Conservation (phyloP, 2,329 filamentous ascomycete species). For the Aspergillus pseudoglaucus region DNA sequence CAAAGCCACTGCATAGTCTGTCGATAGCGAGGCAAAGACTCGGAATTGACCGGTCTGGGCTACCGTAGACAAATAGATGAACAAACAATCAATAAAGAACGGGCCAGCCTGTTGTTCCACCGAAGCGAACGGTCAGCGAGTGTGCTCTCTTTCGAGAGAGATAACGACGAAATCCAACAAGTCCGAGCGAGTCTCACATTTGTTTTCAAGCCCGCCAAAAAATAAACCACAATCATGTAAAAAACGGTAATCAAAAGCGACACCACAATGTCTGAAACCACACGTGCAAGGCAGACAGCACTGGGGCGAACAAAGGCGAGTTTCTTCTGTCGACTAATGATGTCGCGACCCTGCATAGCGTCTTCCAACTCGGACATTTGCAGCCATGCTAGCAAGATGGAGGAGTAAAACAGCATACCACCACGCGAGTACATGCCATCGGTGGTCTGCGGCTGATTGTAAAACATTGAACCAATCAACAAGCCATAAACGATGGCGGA, state of each 20-base stretch:
- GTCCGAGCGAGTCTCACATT: conserved; percentile 13
- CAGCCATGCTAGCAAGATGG: conserved; percentile 57
- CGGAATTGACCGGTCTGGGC: conserved; percentile 57
- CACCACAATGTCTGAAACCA: conserved; percentile 52
- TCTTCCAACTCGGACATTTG: conserved; percentile 69
- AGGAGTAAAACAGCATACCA: conserved; percentile 56
- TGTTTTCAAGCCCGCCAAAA: conserved; percentile 42
- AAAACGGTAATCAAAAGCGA: conserved; percentile 47
- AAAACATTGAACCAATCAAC: conserved; percentile 69
- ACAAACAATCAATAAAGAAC: conserved; percentile 58
- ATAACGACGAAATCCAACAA: background rate
- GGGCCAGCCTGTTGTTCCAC: conserved; percentile 41
- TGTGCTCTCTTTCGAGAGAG: no score
- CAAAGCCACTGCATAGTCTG: conserved; percentile 56
- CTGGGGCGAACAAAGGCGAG: conserved; percentile 60
- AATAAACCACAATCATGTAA: conserved; percentile 57
- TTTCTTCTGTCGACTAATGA: conserved; percentile 59
- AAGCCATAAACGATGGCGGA: conserved; percentile 64
- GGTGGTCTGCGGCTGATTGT: conserved; percentile 52
- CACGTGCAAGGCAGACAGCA: conserved; percentile 52
- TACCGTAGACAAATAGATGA: conserved; percentile 53
- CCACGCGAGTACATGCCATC: conserved; percentile 54
- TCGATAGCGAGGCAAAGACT: conserved; percentile 53
- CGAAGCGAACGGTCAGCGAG: background rate
- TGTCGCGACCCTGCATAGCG: conserved; percentile 61